Evolutionary conservation across 2,329 filamentous ascomycete genomes (phyloP), one percentile per base, ranked within the genome.

Genomic region (Purpureocillium lavendulum): DNA sequence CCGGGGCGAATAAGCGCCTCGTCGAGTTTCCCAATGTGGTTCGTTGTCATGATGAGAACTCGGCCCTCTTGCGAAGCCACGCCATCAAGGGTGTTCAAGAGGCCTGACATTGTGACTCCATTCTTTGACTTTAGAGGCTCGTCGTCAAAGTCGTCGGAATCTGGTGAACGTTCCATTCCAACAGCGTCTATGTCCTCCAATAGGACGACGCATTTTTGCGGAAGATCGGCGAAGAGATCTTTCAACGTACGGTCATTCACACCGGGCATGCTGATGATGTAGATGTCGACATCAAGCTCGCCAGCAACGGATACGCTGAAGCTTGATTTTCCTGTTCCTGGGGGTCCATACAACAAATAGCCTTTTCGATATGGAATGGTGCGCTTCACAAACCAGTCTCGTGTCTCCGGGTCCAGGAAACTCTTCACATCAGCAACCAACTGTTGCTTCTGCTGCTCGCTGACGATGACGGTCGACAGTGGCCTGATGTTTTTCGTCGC

Each of bases 161-260:
- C 21, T 8, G 18, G 3, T 24, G 16, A 42, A 21, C 38, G 38
- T 7, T 26, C 30, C 13, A 40, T 44, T 24, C 47, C 39, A 11
- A 44, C 47, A 26, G 55, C 55, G 39, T 68, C 57, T 30, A 60
- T 61, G 39, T 67, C 62, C 43, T 67, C 59, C n/a, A 67, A 45
- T 3, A 67, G 51, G 11, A 67, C 53, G 16, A 67, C 45, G 40
- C 55, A 66, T 35, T 55, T 54, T 5, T 48, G 45, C 11, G 56
- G 59, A n/a, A 67, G 52, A 11, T 49, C 42, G 3, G 49, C 40
- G 32, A 65, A 59, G 4, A 60, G 43, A 1, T 39, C 42, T 14
- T 57, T 54, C 1, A 66, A 48, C 7, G 36, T 49, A n/a, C 44
- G 39, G 33, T 64, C 53, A 15, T 47, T 55, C 16, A 54, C 49